phyloP scores from a whole-genome alignment of 306 rosid species.

The Cucurbita argyrosperma region DNA sequence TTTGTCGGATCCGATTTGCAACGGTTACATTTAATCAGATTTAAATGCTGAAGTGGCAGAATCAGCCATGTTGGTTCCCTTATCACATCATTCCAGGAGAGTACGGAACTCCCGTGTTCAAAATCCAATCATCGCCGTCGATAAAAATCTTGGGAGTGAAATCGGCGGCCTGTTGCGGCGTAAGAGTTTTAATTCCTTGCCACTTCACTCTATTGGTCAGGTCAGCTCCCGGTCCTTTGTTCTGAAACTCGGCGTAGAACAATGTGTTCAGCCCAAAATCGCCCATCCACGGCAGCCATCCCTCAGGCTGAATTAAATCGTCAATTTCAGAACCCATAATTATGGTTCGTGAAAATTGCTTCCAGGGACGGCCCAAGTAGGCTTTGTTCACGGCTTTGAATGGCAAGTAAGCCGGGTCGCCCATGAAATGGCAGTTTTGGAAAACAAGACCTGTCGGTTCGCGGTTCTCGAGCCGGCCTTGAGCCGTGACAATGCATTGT shows the following conservation, averaged over 20 bases:
- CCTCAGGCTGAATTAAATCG: conserved; percentile 6
- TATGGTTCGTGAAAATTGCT: conserved; percentile 22
- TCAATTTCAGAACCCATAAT: conserved; percentile 26
- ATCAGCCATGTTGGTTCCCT: too few relatives aligned
- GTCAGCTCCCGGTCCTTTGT: conserved; percentile 22
- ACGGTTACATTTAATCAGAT: background rate
- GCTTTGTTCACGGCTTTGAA: background rate
- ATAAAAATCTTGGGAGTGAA: conserved; percentile 18
- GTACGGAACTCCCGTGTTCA: conserved; percentile 10
- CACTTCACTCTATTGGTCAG: conserved; percentile 19
- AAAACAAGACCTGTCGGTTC: conserved; percentile 16
- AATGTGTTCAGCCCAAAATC: background rate
- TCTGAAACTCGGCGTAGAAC: conserved; percentile 20
- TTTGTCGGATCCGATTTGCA: background rate
- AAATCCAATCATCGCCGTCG: conserved; percentile 27
- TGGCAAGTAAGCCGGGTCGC: conserved; percentile 2
- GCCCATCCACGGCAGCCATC: conserved; percentile 32
- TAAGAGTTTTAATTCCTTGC: conserved; percentile 17
- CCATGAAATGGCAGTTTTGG: conserved; percentile 24
- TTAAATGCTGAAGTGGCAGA: too few relatives aligned
- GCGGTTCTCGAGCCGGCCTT: conserved; percentile 6
- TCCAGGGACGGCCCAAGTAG: conserved; percentile 45
- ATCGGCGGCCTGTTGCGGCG: background rate
- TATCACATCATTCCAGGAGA: background rate
- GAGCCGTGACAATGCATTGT: conserved; percentile 26